Evolutionary conservation across 106 monocot genomes (phyloP), one percentile per base, ranked within the genome.

Genomic region (Cymbidium sinense): DNA sequence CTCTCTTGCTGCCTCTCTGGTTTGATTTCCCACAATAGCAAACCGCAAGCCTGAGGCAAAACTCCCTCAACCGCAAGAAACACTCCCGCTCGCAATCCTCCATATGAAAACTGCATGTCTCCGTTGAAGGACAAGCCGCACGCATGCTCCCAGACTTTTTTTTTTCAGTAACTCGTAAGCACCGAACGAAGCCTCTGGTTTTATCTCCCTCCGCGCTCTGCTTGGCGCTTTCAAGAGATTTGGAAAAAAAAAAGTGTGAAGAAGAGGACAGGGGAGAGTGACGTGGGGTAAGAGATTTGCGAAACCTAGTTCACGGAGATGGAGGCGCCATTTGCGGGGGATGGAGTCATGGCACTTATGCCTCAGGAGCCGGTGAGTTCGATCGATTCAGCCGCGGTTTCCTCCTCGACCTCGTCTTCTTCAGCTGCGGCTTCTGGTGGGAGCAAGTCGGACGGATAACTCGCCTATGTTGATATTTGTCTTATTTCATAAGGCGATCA

Each of bases 401-500:
- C 76, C 37, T 50, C 81, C 18, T 81, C 81, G 2, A 36, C 81
- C 10, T 50, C 81, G 18, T 15, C 70, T 18, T 15, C 43, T 31
- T 12, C 52, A 3, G 75, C 54, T 36, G 47, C 70, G 81, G 20
- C 52, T 20, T 37, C 62, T 33, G 74, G 50, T 15, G 50, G 69
- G 5, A 43, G 75, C 13, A 33, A 27, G 9, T 83, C 82, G 35
- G 78, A n/a, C 77, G 34, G 36, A 89, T 74, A 82, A 79, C 78
- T 87, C 87, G 15, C 99, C 99, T 78, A 87, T 99, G 31, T 55
- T 95, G 83, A 89, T 99, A 18, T 93, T 99, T 50, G 74, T 95
- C 5, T 86, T 88, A 75, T 99, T 99, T 80, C 99, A 99, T 39
- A 99, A 99, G 82, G 95, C 95, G 25, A 90, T 99, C 76, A 76